Conservation (phyloP, 2,329 filamentous ascomycete species). For the Calonectria hongkongensis region DNA sequence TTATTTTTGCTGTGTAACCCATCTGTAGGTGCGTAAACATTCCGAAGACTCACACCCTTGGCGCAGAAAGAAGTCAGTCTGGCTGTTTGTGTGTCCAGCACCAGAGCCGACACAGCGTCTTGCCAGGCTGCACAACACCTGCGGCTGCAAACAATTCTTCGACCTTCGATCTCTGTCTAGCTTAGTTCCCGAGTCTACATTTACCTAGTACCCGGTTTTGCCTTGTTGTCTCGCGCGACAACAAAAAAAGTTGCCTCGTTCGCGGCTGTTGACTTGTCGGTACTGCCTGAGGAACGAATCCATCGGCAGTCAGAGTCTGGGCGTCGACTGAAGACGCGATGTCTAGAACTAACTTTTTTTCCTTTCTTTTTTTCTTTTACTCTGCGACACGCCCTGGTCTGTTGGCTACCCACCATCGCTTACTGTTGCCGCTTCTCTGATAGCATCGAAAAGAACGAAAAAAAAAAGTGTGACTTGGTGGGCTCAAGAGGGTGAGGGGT, state of each 20-base stretch:
- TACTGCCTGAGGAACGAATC: neutral
- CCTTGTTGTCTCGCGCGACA: neutral
- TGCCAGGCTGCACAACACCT: neutral
- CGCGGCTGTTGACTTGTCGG: neutral
- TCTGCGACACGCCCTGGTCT: neutral
- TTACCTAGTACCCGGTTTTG: slow-evolving; percentile 25
- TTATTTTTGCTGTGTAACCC: slow-evolving; percentile 3
- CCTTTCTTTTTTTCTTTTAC: neutral
- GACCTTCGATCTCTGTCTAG: neutral
- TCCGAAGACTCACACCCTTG: neutral
- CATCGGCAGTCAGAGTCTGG: neutral
- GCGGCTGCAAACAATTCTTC: neutral
- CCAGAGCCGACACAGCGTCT: neutral
- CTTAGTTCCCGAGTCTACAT: slow-evolving; percentile 4
- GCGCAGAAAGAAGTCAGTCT: neutral
- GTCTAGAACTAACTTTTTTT: neutral
- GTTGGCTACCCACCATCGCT: neutral
- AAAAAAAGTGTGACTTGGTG: neutral
- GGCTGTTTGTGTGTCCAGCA: neutral
- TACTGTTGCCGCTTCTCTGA: neutral
- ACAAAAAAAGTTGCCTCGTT: neutral
- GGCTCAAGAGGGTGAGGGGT: neutral
- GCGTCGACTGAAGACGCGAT: slow-evolving; percentile 7
- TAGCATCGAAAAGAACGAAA: neutral
- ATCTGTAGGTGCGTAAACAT: neutral